phyloP scores from a whole-genome alignment of 306 rosid genomes.

The Parietaria judaica region DNA sequence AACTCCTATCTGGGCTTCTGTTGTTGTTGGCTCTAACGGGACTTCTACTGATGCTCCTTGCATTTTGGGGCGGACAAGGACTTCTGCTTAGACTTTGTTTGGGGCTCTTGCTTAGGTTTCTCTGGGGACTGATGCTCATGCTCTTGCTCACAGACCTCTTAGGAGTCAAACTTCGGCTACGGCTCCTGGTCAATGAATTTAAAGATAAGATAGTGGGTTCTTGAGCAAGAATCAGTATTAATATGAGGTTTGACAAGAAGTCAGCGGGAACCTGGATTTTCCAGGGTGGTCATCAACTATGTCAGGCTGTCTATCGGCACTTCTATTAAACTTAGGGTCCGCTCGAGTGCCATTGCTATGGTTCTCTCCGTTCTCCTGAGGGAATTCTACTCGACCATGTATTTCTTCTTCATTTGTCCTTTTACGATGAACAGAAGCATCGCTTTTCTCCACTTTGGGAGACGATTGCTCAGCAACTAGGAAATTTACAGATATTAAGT shows the following conservation, averaged over 20 bases:
- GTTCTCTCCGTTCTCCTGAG: slow-evolving; percentile 66
- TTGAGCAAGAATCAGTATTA: slow-evolving; percentile 43
- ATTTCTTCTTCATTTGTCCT: slow-evolving; percentile 35
- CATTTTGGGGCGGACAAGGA: slow-evolving; percentile 29
- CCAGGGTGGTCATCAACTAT: slow-evolving; percentile 72
- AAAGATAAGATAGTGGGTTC: slow-evolving; percentile 53
- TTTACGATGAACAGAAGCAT: slow-evolving; percentile 25
- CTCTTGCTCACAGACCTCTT: slow-evolving; percentile 77
- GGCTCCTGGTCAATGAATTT: slow-evolving; percentile 89
- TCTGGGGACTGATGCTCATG: slow-evolving; percentile 85
- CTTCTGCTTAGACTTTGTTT: slow-evolving; percentile 44
- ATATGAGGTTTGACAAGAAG: slow-evolving; percentile 53
- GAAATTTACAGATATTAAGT: slow-evolving; percentile 1
- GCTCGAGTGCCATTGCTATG: slow-evolving; percentile 52
- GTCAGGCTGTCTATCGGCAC: slow-evolving; percentile 68
- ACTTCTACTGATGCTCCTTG: slow-evolving; percentile 56
- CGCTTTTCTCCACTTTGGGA: slow-evolving; percentile 24
- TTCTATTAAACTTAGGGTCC: slow-evolving; percentile 47
- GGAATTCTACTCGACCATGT: slow-evolving; percentile 31
- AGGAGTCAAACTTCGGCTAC: slow-evolving; percentile 89
- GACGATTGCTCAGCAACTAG: slow-evolving; percentile 37
- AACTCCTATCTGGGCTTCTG: slow-evolving; percentile 37
- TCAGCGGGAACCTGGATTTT: slow-evolving; percentile 81
- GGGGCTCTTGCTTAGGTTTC: slow-evolving; percentile 51
- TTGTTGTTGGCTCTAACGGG: slow-evolving; percentile 43